Evolutionary conservation across 176 grass and related monocot species (phyloP).

Genomic region (Musa troglodytarum): DNA sequence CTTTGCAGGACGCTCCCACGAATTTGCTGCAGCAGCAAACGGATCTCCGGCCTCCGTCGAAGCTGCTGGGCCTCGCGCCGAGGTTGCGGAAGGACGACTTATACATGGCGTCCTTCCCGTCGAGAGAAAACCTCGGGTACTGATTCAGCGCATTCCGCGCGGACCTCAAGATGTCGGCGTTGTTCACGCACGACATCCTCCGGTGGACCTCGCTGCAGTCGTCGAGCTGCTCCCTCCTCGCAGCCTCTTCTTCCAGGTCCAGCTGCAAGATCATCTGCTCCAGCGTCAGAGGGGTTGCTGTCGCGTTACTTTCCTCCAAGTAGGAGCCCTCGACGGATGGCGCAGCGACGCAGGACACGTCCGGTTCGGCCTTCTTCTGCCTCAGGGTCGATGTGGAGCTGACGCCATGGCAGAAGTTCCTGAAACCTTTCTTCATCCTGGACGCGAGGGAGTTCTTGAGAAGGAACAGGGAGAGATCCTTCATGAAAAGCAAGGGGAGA

Average conservation of each 20-base stretch:
- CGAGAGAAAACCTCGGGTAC: constrained; percentile 87
- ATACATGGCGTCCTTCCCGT: constrained; percentile 91
- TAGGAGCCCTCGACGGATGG: constrained; percentile 36
- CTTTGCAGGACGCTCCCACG: constrained; percentile 20
- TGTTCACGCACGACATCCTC: constrained; percentile 80
- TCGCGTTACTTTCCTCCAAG: constrained; percentile 36
- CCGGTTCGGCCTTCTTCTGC: constrained; percentile 28
- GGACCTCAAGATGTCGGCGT: constrained; percentile 68
- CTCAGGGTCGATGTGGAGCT: constrained; percentile 55
- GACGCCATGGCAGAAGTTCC: constrained; percentile 38
- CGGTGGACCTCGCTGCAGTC: constrained; percentile 25
- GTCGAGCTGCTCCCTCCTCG: constrained; percentile 28
- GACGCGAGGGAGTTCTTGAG: constrained; percentile 27
- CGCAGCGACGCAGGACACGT: constrained; percentile 28
- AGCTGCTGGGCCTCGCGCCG: constrained; percentile 1
- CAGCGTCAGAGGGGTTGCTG: constrained; percentile 31
- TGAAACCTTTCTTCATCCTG: constrained; percentile 49
- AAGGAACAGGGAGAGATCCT: constrained; percentile 33
- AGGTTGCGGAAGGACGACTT: constrained; percentile 54
- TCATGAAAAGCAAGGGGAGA: constrained; percentile 21
- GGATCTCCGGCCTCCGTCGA: constrained; percentile 5
- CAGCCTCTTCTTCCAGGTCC: constrained; percentile 64
- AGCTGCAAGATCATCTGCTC: constrained; percentile 98
- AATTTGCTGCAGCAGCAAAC: constrained; percentile 30
- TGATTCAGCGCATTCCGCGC: constrained; percentile 65